Evolutionary conservation across 192 early-diverging fungal species (phyloP).

Genomic region (Coemansia sp.): DNA sequence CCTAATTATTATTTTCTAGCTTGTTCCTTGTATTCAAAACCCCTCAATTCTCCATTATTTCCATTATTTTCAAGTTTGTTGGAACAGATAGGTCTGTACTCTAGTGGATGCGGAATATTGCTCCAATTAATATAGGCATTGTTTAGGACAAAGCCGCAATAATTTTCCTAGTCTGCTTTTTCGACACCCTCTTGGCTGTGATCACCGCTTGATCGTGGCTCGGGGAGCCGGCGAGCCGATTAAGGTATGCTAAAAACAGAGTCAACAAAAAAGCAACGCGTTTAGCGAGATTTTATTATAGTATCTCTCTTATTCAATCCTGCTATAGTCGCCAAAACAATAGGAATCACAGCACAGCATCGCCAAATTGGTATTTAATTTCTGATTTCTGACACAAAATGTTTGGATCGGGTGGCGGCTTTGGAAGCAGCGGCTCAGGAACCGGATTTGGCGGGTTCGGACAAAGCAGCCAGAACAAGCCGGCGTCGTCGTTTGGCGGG

Average conservation of each 20-base stretch:
- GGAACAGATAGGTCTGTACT: too few species aligned
- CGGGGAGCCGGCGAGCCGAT: too few species aligned
- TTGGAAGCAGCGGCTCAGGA: constrained; percentile 21
- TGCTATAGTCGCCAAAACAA: too few species aligned
- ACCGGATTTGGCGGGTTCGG: constrained; percentile 19
- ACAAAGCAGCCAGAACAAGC: constrained; percentile 17
- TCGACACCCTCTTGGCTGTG: too few species aligned
- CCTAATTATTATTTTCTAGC: too few species aligned
- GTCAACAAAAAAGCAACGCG: background rate
- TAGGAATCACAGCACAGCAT: too few species aligned
- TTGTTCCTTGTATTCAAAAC: constrained; percentile 1
- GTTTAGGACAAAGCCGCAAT: background rate
- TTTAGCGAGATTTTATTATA: background rate
- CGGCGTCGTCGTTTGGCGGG: constrained; percentile 19
- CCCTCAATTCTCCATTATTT: background rate
- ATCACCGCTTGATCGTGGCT: too few species aligned
- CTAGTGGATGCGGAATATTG: background rate
- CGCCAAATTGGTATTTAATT: too few species aligned
- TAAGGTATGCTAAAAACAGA: background rate
- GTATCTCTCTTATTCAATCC: too few species aligned
- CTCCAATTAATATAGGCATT: background rate
- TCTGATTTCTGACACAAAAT: constrained; percentile 4
- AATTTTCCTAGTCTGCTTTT: background rate
- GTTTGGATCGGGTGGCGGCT: constrained; percentile 43
- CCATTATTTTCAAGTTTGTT: background rate